Percentiles rank a stretch among this genome's conserved stretches.
Conservation (phyloP, 1,139 yeast genomes). For the Debaryomyces robertsiae region DNA sequence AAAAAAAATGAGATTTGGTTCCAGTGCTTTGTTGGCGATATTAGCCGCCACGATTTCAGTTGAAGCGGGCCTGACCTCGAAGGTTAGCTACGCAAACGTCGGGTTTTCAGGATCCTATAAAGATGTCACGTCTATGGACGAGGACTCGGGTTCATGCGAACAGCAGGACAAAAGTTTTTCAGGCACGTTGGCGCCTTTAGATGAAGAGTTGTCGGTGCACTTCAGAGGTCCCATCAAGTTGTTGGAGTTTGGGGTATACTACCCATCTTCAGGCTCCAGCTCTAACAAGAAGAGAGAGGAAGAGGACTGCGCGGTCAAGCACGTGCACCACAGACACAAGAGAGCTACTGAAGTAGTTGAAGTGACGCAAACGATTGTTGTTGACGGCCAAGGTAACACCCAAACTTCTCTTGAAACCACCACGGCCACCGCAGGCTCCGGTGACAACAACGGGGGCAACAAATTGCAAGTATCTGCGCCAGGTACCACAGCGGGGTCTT, state of each 20-base stretch:
- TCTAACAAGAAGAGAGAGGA: conserved; percentile 33
- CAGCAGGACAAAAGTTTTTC: conserved; percentile 53
- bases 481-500: conserved; percentile 12
- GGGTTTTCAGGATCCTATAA: conserved; percentile 68
- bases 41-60: conserved; percentile 13
- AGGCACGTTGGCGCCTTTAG: conserved; percentile 68
- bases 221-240: conserved; percentile 75
- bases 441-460: conserved; percentile 33
- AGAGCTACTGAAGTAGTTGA: conserved; percentile 62
- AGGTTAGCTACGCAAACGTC: conserved; percentile 66
- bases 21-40: conserved; percentile 15
- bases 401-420: conserved; percentile 35
- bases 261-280: conserved; percentile 41
- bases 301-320: conserved; percentile 44
- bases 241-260: conserved; percentile 66
- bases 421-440: conserved; percentile 20
- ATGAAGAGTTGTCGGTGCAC: conserved; percentile 75
- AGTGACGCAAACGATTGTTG: conserved; percentile 75
- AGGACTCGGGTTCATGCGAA: conserved; percentile 51
- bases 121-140: conserved; percentile 58
- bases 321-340: conserved; percentile 66
- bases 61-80: conserved; percentile 31
- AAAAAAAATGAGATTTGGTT: conserved; percentile 20
- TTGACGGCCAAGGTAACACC: conserved; percentile 57
- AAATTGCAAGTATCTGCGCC: not conserved